Base-by-base conservation (phyloP, 2,329 filamentous ascomycete species). In the Fonsecaea nubica region DNA sequence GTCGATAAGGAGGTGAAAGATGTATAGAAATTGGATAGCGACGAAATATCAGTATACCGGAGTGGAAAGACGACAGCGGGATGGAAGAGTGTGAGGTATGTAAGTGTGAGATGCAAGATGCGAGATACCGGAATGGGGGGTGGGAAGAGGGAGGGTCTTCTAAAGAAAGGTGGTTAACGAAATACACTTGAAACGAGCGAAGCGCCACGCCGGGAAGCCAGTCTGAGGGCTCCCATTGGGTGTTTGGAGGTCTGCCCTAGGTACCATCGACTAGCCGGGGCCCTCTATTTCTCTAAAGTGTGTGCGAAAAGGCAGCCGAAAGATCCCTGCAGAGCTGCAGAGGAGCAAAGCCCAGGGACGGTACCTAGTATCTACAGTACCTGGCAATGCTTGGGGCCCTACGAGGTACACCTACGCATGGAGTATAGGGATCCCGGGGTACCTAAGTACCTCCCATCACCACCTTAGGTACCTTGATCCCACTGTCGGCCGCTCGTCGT, bases 131-230 rank as follows among this genome's bases (percentile, higher is more conserved):
- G n/a, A 25, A 30, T 30, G n/a, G n/a, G n/a, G 9, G 18, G 18
- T 18, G 25, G 45, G 13, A 48, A 12, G 13, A 25, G 40, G 15
- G 32, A 21, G 21, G 42, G 33, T 33, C 2, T 52, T 30, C 45
- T 52, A 42, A 61, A 52, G 36, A 50, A 50, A 30, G 15, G 58
- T 52, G 58, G 58, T 61, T 53, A 38, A 40, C 52, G n/a, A 38
- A 36, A 36, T 48, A 52, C 58, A 48, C 58, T 61, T 53, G 58
- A 61, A 52, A 61, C 58, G 32, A 54, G 45, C 33, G 45, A 50
- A 50, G 21, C 45, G 45, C 45, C 18, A 25, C 18, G 45, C 45
- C 45, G 45, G 45, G 45, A 25, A 25, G 45, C 1, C 18, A 48
- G 45, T 48, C 42, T 18, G 1, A 15, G n/a, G n/a, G n/a, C 33